Base-by-base conservation (phyloP, 108 stramenopile species). In the Pelagomonas calceolata region DNA sequence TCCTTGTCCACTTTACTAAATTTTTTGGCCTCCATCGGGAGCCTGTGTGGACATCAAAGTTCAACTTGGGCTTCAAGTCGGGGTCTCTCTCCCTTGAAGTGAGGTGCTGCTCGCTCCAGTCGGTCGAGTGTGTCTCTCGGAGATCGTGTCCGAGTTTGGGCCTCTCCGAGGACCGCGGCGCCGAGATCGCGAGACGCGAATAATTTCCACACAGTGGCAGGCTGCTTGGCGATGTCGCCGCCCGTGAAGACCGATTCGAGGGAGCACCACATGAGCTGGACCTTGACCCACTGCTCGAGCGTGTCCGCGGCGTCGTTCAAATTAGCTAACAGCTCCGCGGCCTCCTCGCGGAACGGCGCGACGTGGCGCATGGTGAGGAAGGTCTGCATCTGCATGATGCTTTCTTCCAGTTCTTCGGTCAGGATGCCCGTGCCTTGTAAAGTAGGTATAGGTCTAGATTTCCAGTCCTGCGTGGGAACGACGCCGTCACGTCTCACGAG, bases 1-100 rank as follows among this genome's bases (percentile, higher is more conserved):
- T 92, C 91, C 84, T 92, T 94, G 84, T 94, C 91, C 0, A 94
- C 84, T 76, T 91, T 91, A 45, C 86, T 82, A 78, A 94, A 94
- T 81, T 92, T 92, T 72, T 91, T 90, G 30, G 93, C 93, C 71
- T 91, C 91, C 75, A 86, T 87, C 36, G 93, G 93, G 76, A 94
- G 73, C n/a, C n/a, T n/a, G n/a, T n/a, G n/a, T n/a, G n/a, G n/a
- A n/a, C n/a, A n/a, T n/a, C n/a, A n/a, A n/a, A n/a, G n/a, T n/a
- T n/a, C n/a, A n/a, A n/a, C n/a, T n/a, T n/a, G n/a, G n/a, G n/a
- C n/a, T n/a, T n/a, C n/a, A n/a, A n/a, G n/a, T n/a, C n/a, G n/a
- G n/a, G n/a, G n/a, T n/a, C n/a, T n/a, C n/a, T n/a, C n/a, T n/a
- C n/a, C n/a, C n/a, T n/a, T n/a, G n/a, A n/a, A n/a, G n/a, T n/a